Percentiles rank a stretch among this genome's conserved stretches.
These are phyloP conservation scores for Botrytis pseudocinerea DNA, from an alignment of 2,329 filamentous ascomycete species.

Conservation along the genomic window DNA sequence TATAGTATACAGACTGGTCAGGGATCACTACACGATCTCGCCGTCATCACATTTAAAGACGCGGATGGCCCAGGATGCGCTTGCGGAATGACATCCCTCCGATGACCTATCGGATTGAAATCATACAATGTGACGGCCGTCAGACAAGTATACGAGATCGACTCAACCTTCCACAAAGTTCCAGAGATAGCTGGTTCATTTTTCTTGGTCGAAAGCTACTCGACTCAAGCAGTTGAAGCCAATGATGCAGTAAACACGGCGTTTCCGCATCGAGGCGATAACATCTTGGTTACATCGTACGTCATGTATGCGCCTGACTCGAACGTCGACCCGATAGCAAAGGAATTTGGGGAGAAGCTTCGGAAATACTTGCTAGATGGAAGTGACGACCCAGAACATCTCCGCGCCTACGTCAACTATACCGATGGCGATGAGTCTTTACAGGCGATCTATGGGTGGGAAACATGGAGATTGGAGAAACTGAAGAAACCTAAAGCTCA, in stretches of 20 bases:
- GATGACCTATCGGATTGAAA: slow-evolving; percentile 3
- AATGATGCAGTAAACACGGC: not conserved
- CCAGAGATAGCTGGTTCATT: not conserved
- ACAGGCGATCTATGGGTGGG: slow-evolving; percentile 49
- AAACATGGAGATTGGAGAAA: slow-evolving; percentile 49
- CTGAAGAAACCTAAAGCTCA: slow-evolving; percentile 49
- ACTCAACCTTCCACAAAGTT: slow-evolving; percentile 2
- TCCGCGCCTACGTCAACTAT: slow-evolving; percentile 50
- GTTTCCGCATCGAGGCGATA: slow-evolving; percentile 1
- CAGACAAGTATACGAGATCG: slow-evolving; percentile 9
- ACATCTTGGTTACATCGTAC: not conserved
- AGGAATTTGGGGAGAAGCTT: not conserved
- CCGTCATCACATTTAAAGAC: slow-evolving; percentile 2
- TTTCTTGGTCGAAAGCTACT: slow-evolving; percentile 15
- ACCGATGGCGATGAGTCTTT: slow-evolving; percentile 49
- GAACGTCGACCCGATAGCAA: not conserved
- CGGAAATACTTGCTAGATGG: slow-evolving; percentile 11
- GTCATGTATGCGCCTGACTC: slow-evolving; percentile 13
- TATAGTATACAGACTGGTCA: not conserved
- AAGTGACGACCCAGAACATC: slow-evolving; percentile 2
- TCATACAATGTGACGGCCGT: slow-evolving; percentile 5
- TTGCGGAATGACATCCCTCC: slow-evolving; percentile 1
- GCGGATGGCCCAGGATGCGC: slow-evolving; percentile 7
- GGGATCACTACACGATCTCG: slow-evolving; percentile 7
- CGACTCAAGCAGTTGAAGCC: slow-evolving; percentile 13